Base-by-base conservation (phyloP, 331 rosid species). In the Stylosanthes scabra region DNA sequence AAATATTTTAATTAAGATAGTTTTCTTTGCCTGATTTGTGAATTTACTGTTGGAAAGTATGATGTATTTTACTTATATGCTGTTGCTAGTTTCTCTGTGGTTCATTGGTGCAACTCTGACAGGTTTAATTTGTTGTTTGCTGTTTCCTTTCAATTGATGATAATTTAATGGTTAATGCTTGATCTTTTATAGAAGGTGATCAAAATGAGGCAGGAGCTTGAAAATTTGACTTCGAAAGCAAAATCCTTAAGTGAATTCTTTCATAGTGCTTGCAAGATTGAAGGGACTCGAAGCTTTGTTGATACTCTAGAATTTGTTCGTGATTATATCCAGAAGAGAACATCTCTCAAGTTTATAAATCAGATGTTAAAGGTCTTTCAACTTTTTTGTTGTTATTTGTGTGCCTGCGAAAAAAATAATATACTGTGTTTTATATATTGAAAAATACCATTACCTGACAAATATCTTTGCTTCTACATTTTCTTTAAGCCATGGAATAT, bases 401-500 rank as follows among this genome's bases (percentile, higher is more conserved):
- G 42, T 61, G 13, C 74, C 61, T 40, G 34, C 55, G 25, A 54
- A 42, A 59, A 63, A 44, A 54, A 13, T 57, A 20, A 25, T 50
- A 12, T n/a, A 50, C 16, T 0, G 13, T 20, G 25, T 20, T 1
- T 50, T 50, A n/a, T 3, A 6, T n/a, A n/a, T 4, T 9, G 3
- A n/a, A 51, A 51, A n/a, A 14, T 57, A 58, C 62, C 46, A 39
- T 46, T 62, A 64, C 58, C 80, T 82, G 72, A 78, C 62, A 37
- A 59, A 74, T 67, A 27, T 39, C 29, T 65, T 72, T 68, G 68
- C 72, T 77, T 70, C 46, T 62, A 74, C 25, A 40, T 74, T 83
- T 65, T 86, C 81, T 61, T 46, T 70, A 85, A 95, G 99, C 37
- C 73, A 66, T 90, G 97, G 98, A 76, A 83, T 51, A 70, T 92